Evolutionary conservation across 306 rosid genomes (phyloP), one percentile per base, ranked within the genome.

Genomic region (Begonia peltatifolia): DNA sequence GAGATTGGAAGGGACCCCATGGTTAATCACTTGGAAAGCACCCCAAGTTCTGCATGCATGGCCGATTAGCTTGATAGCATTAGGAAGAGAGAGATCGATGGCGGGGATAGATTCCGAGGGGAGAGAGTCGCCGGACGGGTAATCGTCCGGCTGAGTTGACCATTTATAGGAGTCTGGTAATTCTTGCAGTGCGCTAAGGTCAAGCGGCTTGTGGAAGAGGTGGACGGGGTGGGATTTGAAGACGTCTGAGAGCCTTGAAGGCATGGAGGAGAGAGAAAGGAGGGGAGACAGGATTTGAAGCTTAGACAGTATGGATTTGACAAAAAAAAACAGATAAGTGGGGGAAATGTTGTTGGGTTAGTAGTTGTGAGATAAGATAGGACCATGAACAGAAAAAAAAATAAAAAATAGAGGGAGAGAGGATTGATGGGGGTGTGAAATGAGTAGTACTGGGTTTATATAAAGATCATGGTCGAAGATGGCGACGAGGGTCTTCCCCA

Each of bases 11-110:
- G 86, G 74, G 62, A 86, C 16, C 11, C 77, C 85, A 47, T 90
- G 95, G 70, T 81, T 83, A 5, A 70, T 71, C 18, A 86, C 78
- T 25, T 90, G 99, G 63, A 75, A 90, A 2, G 68, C 81, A 6
- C 99, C 99, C 99, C 95, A 90, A 11, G 82, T 75, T n/a, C 53
- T 68, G 72, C 90, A 86, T 74, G 95, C 93, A 71, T 69, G 73
- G 17, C 84, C 84, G 9, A 83, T 42, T 35, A 76, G 70, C 4
- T 59, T 50, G 5, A 73, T 50, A 16, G 79, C 92, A 68, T 86
- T 80, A 12, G 80, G 86, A 70, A 81, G 80, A 0, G 47, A 36
- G 3, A 90, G 86, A 64, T 90, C 87, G 47, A 90, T 59, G n/a
- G 86, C 20, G 0, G 97, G 94, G 7, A 85, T 68, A 11, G 46